Evolutionary conservation across 202 grass and related monocot genomes (phyloP), one percentile per base, ranked within the genome.

Genomic region (Brachypodium distachyon): DNA sequence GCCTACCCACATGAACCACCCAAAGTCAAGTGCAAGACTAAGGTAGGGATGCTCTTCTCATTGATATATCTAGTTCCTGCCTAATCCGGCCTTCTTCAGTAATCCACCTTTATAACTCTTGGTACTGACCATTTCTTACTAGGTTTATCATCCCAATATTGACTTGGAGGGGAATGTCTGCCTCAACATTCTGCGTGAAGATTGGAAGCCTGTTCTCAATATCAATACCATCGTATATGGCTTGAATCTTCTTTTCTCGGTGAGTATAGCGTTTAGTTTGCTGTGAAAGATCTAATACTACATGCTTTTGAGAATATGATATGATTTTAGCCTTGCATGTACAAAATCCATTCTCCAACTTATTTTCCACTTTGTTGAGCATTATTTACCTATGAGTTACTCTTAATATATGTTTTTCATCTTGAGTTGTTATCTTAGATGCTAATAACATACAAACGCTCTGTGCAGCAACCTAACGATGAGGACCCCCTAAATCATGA

Each of bases 101-200:
- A 12, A 27, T 22, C 22, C 52, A 55, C 52, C 9, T 4, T 41
- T 57, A 4, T 26, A 27, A 67, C 10, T 77, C 14, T 42, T 28
- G 41, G 27, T 77, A 39, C 46, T 91, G 78, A 28, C 74, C 44
- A 19, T 43, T 41, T 74, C 29, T 22, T 53, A 39, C 55, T 52
- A 97, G 94, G 84, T 97, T 52, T 97, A 97, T 72, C 94, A 97
- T 88, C 91, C 94, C 23, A 93, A 97, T 81, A 97, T 97, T 72
- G 90, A 97, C 64, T 33, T 97, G 75, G 88, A 97, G 13, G 93
- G 93, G 66, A 97, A 97, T 89, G 93, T 97, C 12, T 97, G 93
- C 81, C 74, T 97, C n/a, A 97, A 93, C 67, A 97, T 93, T 87
- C 83, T 97, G 36, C 94, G 90, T 76, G 94, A 97, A 83, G 94